Evolutionary conservation across 2,329 filamentous ascomycete species (phyloP), one percentile per base, ranked within the genome.

Genomic region (Cercospora brassicicola): DNA sequence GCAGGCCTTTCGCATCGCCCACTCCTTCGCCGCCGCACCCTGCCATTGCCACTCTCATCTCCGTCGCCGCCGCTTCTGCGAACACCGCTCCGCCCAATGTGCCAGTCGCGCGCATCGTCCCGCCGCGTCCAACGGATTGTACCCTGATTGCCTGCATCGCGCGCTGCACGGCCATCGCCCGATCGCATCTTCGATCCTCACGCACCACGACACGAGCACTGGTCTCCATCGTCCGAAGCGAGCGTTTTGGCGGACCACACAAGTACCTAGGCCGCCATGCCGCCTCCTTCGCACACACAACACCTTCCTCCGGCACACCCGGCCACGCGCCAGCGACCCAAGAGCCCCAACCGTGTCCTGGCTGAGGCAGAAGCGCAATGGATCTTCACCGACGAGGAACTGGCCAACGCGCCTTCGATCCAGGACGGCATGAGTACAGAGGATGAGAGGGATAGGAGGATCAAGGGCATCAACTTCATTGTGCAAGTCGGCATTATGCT

Each of bases 401-500:
- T 96, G 28, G 82, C 88, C 63, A 91, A 90, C 76, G 91, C 93
- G 6, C 95, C 95, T 0, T 95, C 92, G 62, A 89, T 96, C 67
- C 81, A 93, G 13, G 92, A 97, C 73, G 94, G 94, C 23, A 87
- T 98, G 78, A 79, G 88, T 8, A 85, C 89, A 3, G 87, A 89
- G 31, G 90, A 95, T 77, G 95, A 98, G 82, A 86, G 92, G 70
- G 86, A 91, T 72, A 86, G 91, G 67, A 88, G 95, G 65, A 90
- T 91, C 69, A 98, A 98, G 79, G 94, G 95, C 57, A 90, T 97
- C 77, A 96, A 97, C 79, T 99, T 99, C 81, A 96, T 99, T 75
- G 90, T 93, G 71, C 94, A 97, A 79, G 93, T 94, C 55, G 95
- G 94, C 71, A 92, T 96, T 73, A 89, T 97, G 83, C 87, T 98